These are phyloP conservation scores for Encephalitozoon cuniculi DNA, from an alignment of 371 early-diverging fungal genomes.

Conservation along the genomic window DNA sequence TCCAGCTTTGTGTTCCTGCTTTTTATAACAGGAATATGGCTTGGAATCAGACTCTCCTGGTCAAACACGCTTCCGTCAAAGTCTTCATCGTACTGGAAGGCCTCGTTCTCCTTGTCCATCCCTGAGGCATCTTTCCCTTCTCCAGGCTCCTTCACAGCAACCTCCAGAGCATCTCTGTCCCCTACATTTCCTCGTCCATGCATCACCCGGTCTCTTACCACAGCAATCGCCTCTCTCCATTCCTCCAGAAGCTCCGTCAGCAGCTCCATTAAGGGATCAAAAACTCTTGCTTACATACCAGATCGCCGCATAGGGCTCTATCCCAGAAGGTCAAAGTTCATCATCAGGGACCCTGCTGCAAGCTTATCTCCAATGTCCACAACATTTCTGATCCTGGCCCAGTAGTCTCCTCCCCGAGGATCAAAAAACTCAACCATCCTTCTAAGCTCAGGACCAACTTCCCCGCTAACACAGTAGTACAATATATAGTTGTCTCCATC, in stretches of 20 bases:
- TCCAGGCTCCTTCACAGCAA: not conserved
- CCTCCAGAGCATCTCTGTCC: not conserved
- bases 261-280: constrained; percentile 7
- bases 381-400: constrained; percentile 20
- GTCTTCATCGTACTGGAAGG: not conserved
- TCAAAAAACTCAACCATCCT: constrained; percentile 18
- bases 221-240: not conserved
- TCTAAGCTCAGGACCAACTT: not conserved
- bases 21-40: not conserved
- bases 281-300: not conserved
- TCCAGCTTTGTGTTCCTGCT: not conserved
- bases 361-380: not conserved
- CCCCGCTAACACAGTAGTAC: not conserved
- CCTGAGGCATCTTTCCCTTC: not conserved
- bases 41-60: not conserved
- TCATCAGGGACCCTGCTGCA: not conserved
- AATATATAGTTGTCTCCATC: not conserved
- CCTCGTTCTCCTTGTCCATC: not conserved
- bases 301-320: not conserved
- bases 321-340: constrained; percentile 12
- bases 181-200: not conserved
- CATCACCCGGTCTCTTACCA: not conserved
- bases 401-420: constrained; percentile 18
- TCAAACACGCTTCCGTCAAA: not conserved
- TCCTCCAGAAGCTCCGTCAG: constrained; percentile 1